phyloP scores from a whole-genome alignment of 2,329 filamentous ascomycete genomes.

The Colletotrichum gloeosporioides region DNA sequence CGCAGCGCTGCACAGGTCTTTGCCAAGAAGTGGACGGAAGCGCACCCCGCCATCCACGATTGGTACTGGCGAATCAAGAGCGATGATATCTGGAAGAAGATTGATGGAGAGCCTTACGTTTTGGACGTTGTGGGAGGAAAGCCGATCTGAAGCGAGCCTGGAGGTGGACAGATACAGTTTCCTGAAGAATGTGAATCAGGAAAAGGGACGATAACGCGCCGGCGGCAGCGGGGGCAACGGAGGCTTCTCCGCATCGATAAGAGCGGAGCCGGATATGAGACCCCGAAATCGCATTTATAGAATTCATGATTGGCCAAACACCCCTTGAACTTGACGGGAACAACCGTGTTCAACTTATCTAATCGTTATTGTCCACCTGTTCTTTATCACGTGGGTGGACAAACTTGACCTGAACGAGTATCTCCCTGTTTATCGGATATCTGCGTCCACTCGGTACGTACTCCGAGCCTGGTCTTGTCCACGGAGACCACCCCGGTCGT shows the following conservation, averaged over 20 bases:
- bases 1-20: background rate
- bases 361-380: background rate
- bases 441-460: background rate
- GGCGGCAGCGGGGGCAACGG: background rate
- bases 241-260: conserved; percentile 2
- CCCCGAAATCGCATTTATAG: background rate
- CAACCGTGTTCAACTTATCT: background rate
- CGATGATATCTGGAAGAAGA: conserved; percentile 12
- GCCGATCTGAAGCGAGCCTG: conserved; percentile 2
- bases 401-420: background rate
- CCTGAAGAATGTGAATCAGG: background rate
- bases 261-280: background rate
- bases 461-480: background rate
- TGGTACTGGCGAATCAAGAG: conserved; percentile 16
- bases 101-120: conserved; percentile 8
- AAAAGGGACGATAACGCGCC: background rate
- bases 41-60: background rate
- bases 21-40: conserved; percentile 9
- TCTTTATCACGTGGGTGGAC: conserved; percentile 3
- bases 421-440: background rate
- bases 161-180: background rate
- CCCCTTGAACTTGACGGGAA: background rate
- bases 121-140: conserved; percentile 10
- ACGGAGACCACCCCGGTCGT: background rate
- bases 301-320: background rate